Conservation (phyloP, 2,329 filamentous ascomycete genomes). For the Apiospora kogelbergensis region DNA sequence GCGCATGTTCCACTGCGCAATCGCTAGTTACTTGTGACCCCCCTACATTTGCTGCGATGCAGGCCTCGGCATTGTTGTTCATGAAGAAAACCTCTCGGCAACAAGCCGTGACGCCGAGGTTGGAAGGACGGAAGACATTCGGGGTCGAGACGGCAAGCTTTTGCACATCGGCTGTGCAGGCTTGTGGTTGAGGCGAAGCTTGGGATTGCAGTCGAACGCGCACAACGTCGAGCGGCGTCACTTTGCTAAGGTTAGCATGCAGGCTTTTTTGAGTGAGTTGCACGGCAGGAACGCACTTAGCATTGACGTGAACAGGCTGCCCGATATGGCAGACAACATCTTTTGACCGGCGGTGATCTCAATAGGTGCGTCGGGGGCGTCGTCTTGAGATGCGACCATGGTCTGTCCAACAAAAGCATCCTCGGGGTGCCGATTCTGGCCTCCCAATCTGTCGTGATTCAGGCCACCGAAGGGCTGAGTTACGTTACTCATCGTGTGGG, state of each 20-base stretch:
- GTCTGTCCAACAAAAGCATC: conserved; percentile 33
- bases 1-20: conserved; percentile 86
- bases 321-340: conserved; percentile 91
- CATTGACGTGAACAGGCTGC: conserved; percentile 85
- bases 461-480: conserved; percentile 29
- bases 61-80: conserved; percentile 79
- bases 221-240: conserved; percentile 95
- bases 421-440: conserved; percentile 23
- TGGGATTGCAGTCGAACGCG: conserved; percentile 93
- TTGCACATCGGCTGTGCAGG: conserved; percentile 49
- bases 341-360: conserved; percentile 84
- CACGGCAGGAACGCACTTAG: conserved; percentile 62
- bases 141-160: conserved; percentile 57
- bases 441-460: conserved; percentile 37
- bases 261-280: conserved; percentile 7
- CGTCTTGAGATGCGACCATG: conserved; percentile 31
- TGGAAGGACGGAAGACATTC: conserved; percentile 70
- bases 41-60: conserved; percentile 65
- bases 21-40: conserved; percentile 52
- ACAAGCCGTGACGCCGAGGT: conserved; percentile 89
- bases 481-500: conserved; percentile 23
- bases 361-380: conserved; percentile 43
- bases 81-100: conserved; percentile 98
- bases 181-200: conserved; percentile 40
- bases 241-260: conserved; percentile 43